phyloP scores from a whole-genome alignment of 805 yeast genomes.

The Barnettozyma californica region DNA sequence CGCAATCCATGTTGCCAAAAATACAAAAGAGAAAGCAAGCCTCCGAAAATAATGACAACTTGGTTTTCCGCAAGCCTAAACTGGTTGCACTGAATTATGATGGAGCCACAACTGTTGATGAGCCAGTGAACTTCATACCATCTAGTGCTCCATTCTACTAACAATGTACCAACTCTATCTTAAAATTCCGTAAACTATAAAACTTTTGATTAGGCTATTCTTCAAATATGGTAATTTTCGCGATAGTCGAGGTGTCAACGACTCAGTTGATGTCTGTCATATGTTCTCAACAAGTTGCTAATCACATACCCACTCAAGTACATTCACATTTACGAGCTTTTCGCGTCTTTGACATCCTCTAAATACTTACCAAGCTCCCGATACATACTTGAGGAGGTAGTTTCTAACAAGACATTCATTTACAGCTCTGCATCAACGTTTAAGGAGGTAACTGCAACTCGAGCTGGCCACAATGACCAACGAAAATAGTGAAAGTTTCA shows the following conservation, averaged over 20 bases:
- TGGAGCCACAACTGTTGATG: not conserved
- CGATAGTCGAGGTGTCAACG: not conserved
- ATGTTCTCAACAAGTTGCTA: not conserved
- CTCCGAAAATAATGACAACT: not conserved
- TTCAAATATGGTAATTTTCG: slow-evolving; percentile 2
- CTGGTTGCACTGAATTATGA: not conserved
- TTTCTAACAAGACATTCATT: not conserved
- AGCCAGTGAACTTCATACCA: slow-evolving; percentile 7
- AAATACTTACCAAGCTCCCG: too few relatives aligned
- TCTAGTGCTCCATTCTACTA: slow-evolving; percentile 12
- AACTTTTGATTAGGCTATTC: not conserved
- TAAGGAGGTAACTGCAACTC: too few relatives aligned
- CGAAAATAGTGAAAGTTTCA: not conserved
- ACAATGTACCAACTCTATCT: not conserved
- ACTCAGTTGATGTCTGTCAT: not conserved
- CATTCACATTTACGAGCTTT: not conserved
- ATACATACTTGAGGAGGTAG: too few relatives aligned
- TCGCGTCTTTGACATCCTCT: not conserved
- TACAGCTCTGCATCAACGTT: too few relatives aligned
- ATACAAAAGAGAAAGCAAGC: not conserved
- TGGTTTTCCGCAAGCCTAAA: not conserved
- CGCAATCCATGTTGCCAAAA: not conserved
- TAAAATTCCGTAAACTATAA: not conserved
- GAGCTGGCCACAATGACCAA: slow-evolving; percentile 1
- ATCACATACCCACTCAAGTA: not conserved